phyloP scores from a whole-genome alignment of 2,329 filamentous ascomycete species.

The Fusarium hostae region DNA sequence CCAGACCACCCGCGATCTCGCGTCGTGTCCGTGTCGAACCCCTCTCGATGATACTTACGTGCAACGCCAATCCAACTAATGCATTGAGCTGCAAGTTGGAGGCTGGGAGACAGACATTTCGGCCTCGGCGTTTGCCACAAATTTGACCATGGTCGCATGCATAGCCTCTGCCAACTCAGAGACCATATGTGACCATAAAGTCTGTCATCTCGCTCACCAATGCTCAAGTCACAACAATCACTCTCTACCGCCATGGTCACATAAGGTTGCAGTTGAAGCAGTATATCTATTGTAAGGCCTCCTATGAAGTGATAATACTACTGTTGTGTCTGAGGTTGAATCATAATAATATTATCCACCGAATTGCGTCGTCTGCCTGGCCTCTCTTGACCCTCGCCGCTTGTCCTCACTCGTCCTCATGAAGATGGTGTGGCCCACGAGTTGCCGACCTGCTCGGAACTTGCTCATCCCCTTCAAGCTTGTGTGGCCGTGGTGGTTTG shows the following conservation, averaged over 20 bases:
- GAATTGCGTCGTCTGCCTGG: not conserved
- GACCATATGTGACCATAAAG: not conserved
- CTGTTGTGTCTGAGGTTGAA: slow-evolving; percentile 29
- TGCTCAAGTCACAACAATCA: no score
- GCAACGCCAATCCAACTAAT: slow-evolving; percentile 20
- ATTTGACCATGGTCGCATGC: slow-evolving; percentile 10
- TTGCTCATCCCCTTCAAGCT: slow-evolving; percentile 29
- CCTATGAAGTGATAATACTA: slow-evolving; percentile 31
- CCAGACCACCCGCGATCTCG: slow-evolving; percentile 42
- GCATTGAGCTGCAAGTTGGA: slow-evolving; percentile 30
- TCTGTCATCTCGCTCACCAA: not conserved
- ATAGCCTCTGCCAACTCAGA: slow-evolving; percentile 24
- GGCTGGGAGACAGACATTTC: slow-evolving; percentile 16
- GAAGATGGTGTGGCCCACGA: slow-evolving; percentile 27
- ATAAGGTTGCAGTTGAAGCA: not conserved
- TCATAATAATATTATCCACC: slow-evolving; percentile 9
- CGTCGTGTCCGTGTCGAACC: slow-evolving; percentile 40
- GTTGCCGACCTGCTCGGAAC: not conserved
- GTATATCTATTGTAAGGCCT: slow-evolving; percentile 25
- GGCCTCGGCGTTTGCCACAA: not conserved
- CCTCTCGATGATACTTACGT: slow-evolving; percentile 22
- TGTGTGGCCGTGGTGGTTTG: slow-evolving; percentile 16
- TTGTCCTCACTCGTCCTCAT: slow-evolving; percentile 21
- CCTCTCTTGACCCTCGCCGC: not conserved
- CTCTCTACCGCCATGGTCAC: not conserved